phyloP scores from a whole-genome alignment of 2,329 filamentous ascomycete species.

The Diaporthe sp. region DNA sequence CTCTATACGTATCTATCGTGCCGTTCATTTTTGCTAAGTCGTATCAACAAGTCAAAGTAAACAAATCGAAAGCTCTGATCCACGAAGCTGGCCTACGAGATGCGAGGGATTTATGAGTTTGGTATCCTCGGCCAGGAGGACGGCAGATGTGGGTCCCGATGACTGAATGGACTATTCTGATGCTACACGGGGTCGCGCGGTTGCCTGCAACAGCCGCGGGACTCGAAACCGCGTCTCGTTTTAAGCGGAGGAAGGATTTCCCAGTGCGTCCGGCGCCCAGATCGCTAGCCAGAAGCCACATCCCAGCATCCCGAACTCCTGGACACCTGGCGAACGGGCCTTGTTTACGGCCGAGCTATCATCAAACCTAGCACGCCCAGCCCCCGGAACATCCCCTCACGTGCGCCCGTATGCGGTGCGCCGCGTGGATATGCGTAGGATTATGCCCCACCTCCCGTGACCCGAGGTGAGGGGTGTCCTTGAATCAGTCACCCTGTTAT shows the following conservation, averaged over 20 bases:
- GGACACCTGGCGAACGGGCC: background rate
- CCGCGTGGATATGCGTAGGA: constrained; percentile 7
- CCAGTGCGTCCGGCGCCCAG: constrained; percentile 18
- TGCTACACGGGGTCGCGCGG: constrained; percentile 19
- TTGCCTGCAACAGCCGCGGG: constrained; percentile 22
- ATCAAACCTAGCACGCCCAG: background rate
- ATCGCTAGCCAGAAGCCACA: background rate
- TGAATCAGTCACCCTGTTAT: background rate
- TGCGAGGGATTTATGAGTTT: constrained; percentile 11
- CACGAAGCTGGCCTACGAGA: background rate
- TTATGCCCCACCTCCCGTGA: constrained; percentile 15
- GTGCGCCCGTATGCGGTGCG: background rate
- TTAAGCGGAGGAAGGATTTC: constrained; percentile 24
- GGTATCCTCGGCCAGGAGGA: background rate
- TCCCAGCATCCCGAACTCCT: background rate
- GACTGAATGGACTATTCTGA: background rate
- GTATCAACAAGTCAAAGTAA: background rate
- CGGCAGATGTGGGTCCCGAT: constrained; percentile 28
- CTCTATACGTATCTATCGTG: constrained; percentile 36
- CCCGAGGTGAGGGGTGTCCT: constrained; percentile 15
- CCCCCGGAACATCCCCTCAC: background rate
- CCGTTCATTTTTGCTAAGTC: constrained; percentile 22
- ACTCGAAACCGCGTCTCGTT: constrained; percentile 29
- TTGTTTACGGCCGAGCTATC: constrained; percentile 8
- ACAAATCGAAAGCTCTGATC: no score